Evolutionary conservation across 2,329 filamentous ascomycete species (phyloP).

Genomic region (Paraconiothyrium brasiliense): DNA sequence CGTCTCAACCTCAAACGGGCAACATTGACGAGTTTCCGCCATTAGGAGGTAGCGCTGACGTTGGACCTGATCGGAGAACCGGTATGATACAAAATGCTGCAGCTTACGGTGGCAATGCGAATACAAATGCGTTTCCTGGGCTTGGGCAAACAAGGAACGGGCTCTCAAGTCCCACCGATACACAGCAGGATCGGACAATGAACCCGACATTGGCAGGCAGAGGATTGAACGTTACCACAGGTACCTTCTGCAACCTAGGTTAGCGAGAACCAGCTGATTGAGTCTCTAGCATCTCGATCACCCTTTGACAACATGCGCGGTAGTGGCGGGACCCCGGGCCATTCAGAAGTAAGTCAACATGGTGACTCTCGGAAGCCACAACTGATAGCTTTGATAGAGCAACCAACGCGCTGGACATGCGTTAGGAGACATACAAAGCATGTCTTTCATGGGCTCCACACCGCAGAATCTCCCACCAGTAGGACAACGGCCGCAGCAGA

Average conservation of each 20-base stretch:
- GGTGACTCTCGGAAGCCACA: not conserved
- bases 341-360: conserved; percentile 47
- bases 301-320: conserved; percentile 43
- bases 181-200: conserved; percentile 46
- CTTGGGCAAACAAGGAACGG: conserved; percentile 57
- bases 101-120: conserved; percentile 50
- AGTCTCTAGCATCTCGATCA: conserved; percentile 36
- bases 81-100: conserved; percentile 62
- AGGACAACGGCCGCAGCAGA: conserved; percentile 40
- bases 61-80: conserved; percentile 59
- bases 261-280: conserved; percentile 20
- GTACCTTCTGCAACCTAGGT: conserved; percentile 21
- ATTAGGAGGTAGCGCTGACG: conserved; percentile 64
- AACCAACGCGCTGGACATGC: conserved; percentile 38
- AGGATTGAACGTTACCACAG: conserved; percentile 33
- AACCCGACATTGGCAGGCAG: conserved; percentile 43
- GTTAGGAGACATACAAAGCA: conserved; percentile 40
- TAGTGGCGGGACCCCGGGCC: conserved; percentile 27
- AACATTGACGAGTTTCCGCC: conserved; percentile 70
- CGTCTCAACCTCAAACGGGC: conserved; percentile 62
- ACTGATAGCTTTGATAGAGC: conserved; percentile 28
- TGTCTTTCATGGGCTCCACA: conserved; percentile 40
- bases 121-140: conserved; percentile 52
- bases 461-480: conserved; percentile 33
- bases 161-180: conserved; percentile 50